phyloP scores from a whole-genome alignment of 2,329 filamentous ascomycete species.

The Xylariaceae sp. region DNA sequence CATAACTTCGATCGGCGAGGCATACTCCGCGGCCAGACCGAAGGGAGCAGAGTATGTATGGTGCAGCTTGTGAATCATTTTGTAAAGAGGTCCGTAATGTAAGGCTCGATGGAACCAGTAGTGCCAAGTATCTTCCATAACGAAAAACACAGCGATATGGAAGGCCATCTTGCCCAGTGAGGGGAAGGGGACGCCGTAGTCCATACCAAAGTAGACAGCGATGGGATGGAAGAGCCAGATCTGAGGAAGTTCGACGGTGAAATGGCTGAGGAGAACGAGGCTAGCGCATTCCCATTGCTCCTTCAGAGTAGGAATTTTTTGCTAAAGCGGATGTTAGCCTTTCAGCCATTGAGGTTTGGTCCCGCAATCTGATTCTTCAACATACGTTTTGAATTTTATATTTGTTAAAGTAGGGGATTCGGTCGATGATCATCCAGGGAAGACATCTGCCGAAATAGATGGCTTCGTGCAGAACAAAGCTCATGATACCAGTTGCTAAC shows the following conservation, averaged over 20 bases:
- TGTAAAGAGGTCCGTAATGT: constrained; percentile 96
- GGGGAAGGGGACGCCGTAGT: constrained; percentile 89
- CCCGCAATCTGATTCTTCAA: constrained; percentile 24
- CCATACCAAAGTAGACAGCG: constrained; percentile 89
- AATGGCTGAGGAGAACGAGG: constrained; percentile 92
- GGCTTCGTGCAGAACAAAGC: constrained; percentile 90
- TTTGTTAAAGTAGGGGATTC: constrained; percentile 83
- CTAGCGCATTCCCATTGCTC: constrained; percentile 96
- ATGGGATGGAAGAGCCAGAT: constrained; percentile 99
- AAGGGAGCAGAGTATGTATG: constrained; percentile 99
- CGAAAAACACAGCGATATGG: constrained; percentile 93
- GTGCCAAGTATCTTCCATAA: constrained; percentile 96
- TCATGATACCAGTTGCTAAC: constrained; percentile 96
- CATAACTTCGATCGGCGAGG: constrained; percentile 96
- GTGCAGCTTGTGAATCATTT: constrained; percentile 97
- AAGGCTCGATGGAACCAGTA: constrained; percentile 94
- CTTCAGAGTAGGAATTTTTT: constrained; percentile 87
- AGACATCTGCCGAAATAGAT: constrained; percentile 93
- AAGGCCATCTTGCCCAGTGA: constrained; percentile 82
- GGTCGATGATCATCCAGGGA: constrained; percentile 92
- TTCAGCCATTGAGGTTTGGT: not conserved
- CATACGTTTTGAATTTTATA: constrained; percentile 92
- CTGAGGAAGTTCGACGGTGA: constrained; percentile 96
- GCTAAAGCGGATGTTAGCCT: constrained; percentile 42
- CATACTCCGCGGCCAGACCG: constrained; percentile 94